phyloP scores from a whole-genome alignment of 2,329 filamentous ascomycete genomes.

The Apiospora koreana region DNA sequence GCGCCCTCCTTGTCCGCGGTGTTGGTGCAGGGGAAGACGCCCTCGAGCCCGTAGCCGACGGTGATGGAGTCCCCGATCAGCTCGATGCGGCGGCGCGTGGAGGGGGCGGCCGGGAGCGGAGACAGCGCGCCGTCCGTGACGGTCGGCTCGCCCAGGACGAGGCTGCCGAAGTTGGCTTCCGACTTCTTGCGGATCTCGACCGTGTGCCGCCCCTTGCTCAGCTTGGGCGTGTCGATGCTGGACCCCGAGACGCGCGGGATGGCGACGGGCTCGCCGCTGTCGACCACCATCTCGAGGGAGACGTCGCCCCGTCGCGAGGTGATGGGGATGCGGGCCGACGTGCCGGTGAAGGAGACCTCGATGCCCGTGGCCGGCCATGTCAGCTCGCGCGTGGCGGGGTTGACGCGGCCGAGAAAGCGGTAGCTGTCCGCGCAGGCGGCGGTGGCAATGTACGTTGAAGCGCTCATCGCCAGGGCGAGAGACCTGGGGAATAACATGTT shows the following conservation, averaged over 20 bases:
- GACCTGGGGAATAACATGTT: slow-evolving; percentile 1
- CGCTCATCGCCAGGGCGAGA: neutral
- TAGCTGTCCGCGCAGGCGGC: neutral
- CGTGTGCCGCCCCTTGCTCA: slow-evolving; percentile 35
- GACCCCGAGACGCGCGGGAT: slow-evolving; percentile 32
- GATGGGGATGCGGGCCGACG: slow-evolving; percentile 37
- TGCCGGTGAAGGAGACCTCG: slow-evolving; percentile 41
- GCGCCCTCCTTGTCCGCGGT: slow-evolving; percentile 40
- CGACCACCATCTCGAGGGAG: slow-evolving; percentile 36
- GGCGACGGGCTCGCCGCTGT: slow-evolving; percentile 29
- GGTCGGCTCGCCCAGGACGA: slow-evolving; percentile 31
- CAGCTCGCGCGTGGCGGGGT: slow-evolving; percentile 42
- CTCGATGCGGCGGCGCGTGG: slow-evolving; percentile 37
- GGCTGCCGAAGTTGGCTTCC: slow-evolving; percentile 35
- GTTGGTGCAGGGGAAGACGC: slow-evolving; percentile 40
- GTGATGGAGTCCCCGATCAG: slow-evolving; percentile 47
- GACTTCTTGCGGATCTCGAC: slow-evolving; percentile 41
- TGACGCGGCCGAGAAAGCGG: slow-evolving; percentile 40
- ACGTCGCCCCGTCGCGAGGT: slow-evolving; percentile 32
- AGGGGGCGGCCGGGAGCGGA: slow-evolving; percentile 20
- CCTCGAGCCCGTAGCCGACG: slow-evolving; percentile 46
- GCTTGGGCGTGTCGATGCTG: slow-evolving; percentile 31
- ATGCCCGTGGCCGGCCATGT: slow-evolving; percentile 47
- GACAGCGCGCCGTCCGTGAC: slow-evolving; percentile 29
- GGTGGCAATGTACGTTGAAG: neutral